phyloP scores from a whole-genome alignment of 2,329 filamentous ascomycete species.

The Aspergillus sp. region DNA sequence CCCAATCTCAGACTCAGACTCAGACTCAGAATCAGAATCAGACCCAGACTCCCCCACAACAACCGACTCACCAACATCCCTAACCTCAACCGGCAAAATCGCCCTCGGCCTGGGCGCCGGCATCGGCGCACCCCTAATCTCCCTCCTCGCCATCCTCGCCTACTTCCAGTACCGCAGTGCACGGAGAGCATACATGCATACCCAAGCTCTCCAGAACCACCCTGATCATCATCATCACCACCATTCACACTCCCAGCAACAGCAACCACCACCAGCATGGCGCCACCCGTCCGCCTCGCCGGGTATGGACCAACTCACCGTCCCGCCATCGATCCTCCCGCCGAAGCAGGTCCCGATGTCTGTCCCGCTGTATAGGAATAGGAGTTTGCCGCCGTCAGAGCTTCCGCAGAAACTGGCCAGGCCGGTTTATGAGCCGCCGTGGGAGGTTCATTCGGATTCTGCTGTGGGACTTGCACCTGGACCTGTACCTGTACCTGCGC shows the following conservation, averaged over 20 bases:
- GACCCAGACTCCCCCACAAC: neutral
- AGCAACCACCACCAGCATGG: neutral
- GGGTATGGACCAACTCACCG: neutral
- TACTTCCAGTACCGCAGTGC: slow-evolving; percentile 6
- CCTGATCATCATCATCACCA: neutral
- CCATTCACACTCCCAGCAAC: neutral
- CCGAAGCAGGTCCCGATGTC: neutral
- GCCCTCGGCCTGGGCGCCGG: slow-evolving; percentile 8
- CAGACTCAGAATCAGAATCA: neutral
- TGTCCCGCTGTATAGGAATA: no score
- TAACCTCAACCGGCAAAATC: slow-evolving; percentile 11
- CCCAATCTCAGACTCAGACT: neutral
- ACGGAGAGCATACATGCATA: neutral
- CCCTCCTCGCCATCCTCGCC: slow-evolving; percentile 7
- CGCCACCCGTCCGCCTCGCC: neutral
- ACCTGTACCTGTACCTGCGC: no score
- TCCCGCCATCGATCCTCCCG: neutral
- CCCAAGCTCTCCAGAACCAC: no score
- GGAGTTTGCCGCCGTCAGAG: neutral
- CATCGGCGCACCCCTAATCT: slow-evolving; percentile 3
- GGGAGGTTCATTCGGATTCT: neutral
- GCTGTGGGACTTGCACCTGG: neutral
- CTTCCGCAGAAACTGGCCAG: neutral
- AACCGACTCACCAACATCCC: neutral
- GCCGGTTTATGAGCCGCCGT: neutral